Base-by-base conservation (phyloP, 106 monocot species). In the Dendrobium chrysotoxum region DNA sequence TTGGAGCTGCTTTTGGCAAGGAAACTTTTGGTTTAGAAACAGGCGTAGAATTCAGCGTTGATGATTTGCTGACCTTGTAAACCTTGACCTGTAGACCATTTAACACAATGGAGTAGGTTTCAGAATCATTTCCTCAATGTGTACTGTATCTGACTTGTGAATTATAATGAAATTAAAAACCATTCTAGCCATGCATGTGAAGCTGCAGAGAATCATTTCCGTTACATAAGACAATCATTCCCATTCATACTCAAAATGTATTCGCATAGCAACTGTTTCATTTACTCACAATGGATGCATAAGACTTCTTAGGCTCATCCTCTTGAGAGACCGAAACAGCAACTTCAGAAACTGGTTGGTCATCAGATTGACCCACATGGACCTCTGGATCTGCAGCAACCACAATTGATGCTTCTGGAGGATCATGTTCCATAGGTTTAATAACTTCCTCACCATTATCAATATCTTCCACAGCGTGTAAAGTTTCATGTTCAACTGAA, bases 261-360 rank as follows among this genome's bases (percentile, higher is more conserved):
- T 30, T 70, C 31, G 35, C 10, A 4, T 11, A 41, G 21, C 4
- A 28, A 28, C 21, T 38, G 71, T 31, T 38, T 42, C 41, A 74
- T 78, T 15, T 39, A 86, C 86, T 83, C 79, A 89, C 89, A 70
- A 89, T 89, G 61, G 89, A 89, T 64, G 89, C 89, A 88, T 94
- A 94, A 78, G 94, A 91, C 83, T 88, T 91, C 81, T 91, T 94
- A 39, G 86, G 84, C 0, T 26, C 83, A 75, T 85, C 80, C 30
- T 90, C 83, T 77, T 85, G 82, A 79, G 75, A 55, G 17, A 76
- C 47, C 55, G 81, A 12, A 53, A 46, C 42, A 84, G 75, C 26
- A 72, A 30, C 46, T 23, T 76, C 79, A 17, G 30, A 28, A 71
- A 79, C 44, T 39, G 55, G 41, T 65, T 76, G 75, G 12, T 31